Percentiles rank a stretch among this genome's conserved stretches.
Conservation (phyloP, 257 asterid genomes). For the Phtheirospermum japonicum region DNA sequence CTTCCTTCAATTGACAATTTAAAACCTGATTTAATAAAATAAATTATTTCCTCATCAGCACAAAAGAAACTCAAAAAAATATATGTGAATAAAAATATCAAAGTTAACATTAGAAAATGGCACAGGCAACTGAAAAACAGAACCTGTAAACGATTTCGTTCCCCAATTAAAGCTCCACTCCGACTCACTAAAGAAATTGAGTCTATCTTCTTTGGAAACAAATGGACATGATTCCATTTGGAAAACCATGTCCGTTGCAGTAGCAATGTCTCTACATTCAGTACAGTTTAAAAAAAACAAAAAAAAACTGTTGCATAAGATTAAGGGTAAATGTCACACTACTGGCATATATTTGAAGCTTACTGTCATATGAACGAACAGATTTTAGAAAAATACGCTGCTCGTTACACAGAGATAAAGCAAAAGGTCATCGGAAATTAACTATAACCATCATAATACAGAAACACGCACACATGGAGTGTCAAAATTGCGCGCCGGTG, state of each 20-base stretch:
- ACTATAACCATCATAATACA: background rate
- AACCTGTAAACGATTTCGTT: slow-evolving; percentile 52
- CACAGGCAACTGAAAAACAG: slow-evolving; percentile 6
- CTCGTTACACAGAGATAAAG: background rate
- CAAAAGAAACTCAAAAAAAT: background rate
- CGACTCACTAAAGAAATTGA: slow-evolving; percentile 34
- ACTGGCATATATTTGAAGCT: background rate
- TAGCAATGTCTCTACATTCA: slow-evolving; percentile 45
- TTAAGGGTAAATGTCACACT: slow-evolving; percentile 4
- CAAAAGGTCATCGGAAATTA: slow-evolving; percentile 15
- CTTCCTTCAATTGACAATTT: slow-evolving; percentile 43
- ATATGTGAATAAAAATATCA: background rate
- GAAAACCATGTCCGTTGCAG: slow-evolving; percentile 32
- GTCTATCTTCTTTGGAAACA: slow-evolving; percentile 35
- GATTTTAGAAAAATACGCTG: background rate
- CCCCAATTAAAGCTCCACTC: slow-evolving; percentile 28
- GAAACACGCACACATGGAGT: background rate
- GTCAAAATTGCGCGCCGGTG: background rate
- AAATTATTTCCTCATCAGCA: background rate
- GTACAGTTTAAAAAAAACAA: slow-evolving; percentile 4
- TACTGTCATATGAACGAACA: background rate
- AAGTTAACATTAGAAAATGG: slow-evolving; percentile 1
- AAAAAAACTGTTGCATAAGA: slow-evolving; percentile 14
- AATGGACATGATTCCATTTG: slow-evolving; percentile 32
- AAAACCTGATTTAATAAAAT: slow-evolving; percentile 36